Base-by-base conservation (phyloP, 352 stramenopile species). In the Pythium coloratum region DNA sequence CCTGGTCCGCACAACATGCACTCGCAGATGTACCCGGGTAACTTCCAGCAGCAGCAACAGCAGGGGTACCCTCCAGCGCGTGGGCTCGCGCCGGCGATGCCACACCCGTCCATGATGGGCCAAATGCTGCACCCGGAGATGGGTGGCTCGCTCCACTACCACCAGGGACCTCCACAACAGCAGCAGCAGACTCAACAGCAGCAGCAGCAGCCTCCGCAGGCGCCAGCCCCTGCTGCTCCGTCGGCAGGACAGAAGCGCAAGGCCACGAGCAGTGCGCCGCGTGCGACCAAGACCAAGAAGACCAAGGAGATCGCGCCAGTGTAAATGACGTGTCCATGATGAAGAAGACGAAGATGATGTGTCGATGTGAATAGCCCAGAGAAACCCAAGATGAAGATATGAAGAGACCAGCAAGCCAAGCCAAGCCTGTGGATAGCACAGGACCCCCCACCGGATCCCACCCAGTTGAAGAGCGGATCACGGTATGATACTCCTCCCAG, bases 81-180 rank as follows among this genome's bases (percentile, higher is more conserved):
- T 65, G 66, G 75, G 0, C 68, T 90, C 32, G 71, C 79, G 6
- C 76, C 77, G 33, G 76, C 76, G 33, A 89, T 90, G 64, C 78
- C 76, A 4, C 72, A 87, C 59, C 73, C 74, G 30, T 64, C 76
- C 38, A 88, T 84, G 71, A 88, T 88, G 76, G 76, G 78, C 47
- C 65, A 71, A 59, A 70, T 74, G 67, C 69, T 68, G 55, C 68
- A 73, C 58, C 68, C 61, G 10, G 60, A 72, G 30, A 66, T 56
- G 12, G 16, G 20, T 12, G 70, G 71, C 30, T 51, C 69, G 66
- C 70, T 82, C 59, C 76, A 77, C 61, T 63, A 73, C 32, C 66
- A 82, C 69, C 64, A 66, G 58, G 55, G 34, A 28, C 68, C 76
- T 55, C 71, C 70, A 14, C 59, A 59, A 32, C 57, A 38, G 42